Percentiles rank a stretch among this genome's conserved stretches.
phyloP scores from a whole-genome alignment of 352 stramenopile genomes.

The Paralagenidium karlingii region DNA sequence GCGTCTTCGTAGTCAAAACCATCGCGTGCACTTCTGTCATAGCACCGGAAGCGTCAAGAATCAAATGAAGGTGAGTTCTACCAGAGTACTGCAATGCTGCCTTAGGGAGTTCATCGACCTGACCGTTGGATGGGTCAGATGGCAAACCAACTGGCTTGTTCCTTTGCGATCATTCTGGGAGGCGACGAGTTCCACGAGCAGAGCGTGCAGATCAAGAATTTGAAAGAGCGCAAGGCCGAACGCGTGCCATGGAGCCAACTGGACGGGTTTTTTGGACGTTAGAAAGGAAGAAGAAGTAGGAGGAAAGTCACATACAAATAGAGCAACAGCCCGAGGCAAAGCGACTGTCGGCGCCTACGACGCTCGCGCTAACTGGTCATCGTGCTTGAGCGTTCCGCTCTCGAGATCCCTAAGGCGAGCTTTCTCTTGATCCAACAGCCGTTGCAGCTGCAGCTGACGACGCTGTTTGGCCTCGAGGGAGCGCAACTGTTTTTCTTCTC shows the following conservation, averaged over 20 bases:
- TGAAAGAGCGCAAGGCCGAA: conserved; percentile 37
- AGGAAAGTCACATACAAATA: too few species aligned
- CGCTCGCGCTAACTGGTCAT: too few species aligned
- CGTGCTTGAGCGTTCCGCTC: too few species aligned
- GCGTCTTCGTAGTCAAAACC: conserved; percentile 35
- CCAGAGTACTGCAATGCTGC: neutral
- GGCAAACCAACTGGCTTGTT: conserved; percentile 54
- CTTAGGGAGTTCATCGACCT: neutral
- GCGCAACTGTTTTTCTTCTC: conserved; percentile 43
- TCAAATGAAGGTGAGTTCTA: conserved; percentile 60
- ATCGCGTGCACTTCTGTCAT: conserved; percentile 77
- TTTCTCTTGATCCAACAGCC: too few species aligned
- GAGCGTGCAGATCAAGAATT: conserved; percentile 67
- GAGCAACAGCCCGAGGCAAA: too few species aligned
- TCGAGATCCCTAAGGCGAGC: too few species aligned
- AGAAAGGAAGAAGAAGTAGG: too few species aligned
- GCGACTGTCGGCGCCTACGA: too few species aligned
- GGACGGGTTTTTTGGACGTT: too few species aligned
- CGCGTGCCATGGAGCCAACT: conserved; percentile 1
- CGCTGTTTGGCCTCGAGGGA: conserved; percentile 44
- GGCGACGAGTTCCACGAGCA: conserved; percentile 46
- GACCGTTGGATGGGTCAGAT: conserved; percentile 13
- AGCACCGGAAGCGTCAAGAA: conserved; percentile 75
- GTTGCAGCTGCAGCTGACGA: conserved; percentile 45
- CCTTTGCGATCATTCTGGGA: conserved; percentile 62